phyloP scores from a whole-genome alignment of 352 stramenopile genomes.

The Pythium vanterpoolii region DNA sequence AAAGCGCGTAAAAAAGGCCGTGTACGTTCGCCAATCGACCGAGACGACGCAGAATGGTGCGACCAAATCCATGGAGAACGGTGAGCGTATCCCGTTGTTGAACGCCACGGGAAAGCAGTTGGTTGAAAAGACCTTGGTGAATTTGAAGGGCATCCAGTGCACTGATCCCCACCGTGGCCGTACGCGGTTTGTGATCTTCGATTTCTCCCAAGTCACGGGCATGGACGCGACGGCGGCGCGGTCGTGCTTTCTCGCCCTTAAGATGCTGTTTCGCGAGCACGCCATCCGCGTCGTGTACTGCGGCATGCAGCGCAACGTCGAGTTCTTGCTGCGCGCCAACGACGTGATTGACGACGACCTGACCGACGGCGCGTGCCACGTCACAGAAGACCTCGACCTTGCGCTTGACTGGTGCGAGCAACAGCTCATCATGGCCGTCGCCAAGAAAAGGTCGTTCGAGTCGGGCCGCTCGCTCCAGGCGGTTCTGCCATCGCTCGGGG shows the following conservation, averaged over 20 bases:
- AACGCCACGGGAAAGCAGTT: slow-evolving; percentile 5
- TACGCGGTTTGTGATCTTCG: slow-evolving; percentile 71
- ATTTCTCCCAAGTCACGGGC: slow-evolving; percentile 75
- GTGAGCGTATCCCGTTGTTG: slow-evolving; percentile 30
- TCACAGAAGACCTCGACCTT: slow-evolving; percentile 46
- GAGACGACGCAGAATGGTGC: background rate
- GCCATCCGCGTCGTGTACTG: slow-evolving; percentile 59
- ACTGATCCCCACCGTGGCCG: slow-evolving; percentile 26
- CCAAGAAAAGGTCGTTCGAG: slow-evolving; percentile 35
- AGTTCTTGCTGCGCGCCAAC: slow-evolving; percentile 57
- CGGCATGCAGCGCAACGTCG: slow-evolving; percentile 49
- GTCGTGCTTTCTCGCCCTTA: slow-evolving; percentile 67
- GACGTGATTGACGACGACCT: slow-evolving; percentile 35
- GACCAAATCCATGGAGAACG: background rate
- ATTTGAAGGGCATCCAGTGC: slow-evolving; percentile 39
- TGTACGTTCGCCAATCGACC: slow-evolving; percentile 36
- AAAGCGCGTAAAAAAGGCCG: slow-evolving; percentile 59
- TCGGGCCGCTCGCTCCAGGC: slow-evolving; percentile 25
- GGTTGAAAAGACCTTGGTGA: slow-evolving; percentile 27
- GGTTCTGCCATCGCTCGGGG: slow-evolving; percentile 21
- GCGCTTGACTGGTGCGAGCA: slow-evolving; percentile 67
- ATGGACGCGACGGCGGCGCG: slow-evolving; percentile 75
- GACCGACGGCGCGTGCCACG: slow-evolving; percentile 25
- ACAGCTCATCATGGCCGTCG: slow-evolving; percentile 45
- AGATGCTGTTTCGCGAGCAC: slow-evolving; percentile 51